A percentile compares a stretch with the other conserved stretches of the same genome.
Evolutionary conservation across 441 rosid genomes (phyloP).

Genomic region (Pelargonium citronellum): DNA sequence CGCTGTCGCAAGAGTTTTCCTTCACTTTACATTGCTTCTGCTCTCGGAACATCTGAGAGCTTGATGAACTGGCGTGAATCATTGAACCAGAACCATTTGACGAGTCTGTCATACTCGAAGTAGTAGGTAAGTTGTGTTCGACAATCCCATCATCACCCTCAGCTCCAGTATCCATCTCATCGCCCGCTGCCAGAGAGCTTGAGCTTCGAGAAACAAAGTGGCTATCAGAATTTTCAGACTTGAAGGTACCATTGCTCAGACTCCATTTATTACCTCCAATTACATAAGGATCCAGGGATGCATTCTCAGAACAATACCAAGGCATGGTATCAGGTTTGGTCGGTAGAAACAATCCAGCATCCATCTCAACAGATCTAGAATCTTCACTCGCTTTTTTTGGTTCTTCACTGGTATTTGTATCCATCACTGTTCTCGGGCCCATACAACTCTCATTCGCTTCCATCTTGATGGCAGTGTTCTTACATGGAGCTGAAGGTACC

Average conservation of each 20-base stretch:
- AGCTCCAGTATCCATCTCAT: slow-evolving; percentile 33
- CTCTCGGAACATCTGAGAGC: slow-evolving; percentile 49
- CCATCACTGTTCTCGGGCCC: slow-evolving; percentile 20
- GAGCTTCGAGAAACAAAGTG: slow-evolving; percentile 30
- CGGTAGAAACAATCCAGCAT: slow-evolving; percentile 29
- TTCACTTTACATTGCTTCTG: slow-evolving; percentile 33
- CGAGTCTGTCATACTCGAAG: slow-evolving; percentile 60
- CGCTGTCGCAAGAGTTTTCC: slow-evolving; percentile 30
- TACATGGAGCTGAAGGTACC: slow-evolving; percentile 19
- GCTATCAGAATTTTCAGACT: slow-evolving; percentile 33
- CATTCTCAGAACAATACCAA: too few relatives aligned
- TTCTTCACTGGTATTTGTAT: slow-evolving; percentile 17
- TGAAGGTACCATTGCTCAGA: slow-evolving; percentile 26
- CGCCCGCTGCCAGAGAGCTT: slow-evolving; percentile 35
- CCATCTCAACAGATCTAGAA: slow-evolving; percentile 26
- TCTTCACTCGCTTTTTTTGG: slow-evolving; percentile 30
- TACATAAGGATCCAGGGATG: slow-evolving; percentile 14
- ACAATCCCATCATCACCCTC: slow-evolving; percentile 31
- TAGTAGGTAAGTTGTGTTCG: slow-evolving; percentile 42
- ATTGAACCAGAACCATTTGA: slow-evolving; percentile 55
- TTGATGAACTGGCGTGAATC: slow-evolving; percentile 43
- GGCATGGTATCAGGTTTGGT: slow-evolving; percentile 20
- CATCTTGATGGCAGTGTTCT: slow-evolving; percentile 35
- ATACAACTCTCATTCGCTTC: slow-evolving; percentile 41
- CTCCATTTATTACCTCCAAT: slow-evolving; percentile 21